Conservation (phyloP, 495 filamentous ascomycete genomes). For the Lophiotrema nucula region DNA sequence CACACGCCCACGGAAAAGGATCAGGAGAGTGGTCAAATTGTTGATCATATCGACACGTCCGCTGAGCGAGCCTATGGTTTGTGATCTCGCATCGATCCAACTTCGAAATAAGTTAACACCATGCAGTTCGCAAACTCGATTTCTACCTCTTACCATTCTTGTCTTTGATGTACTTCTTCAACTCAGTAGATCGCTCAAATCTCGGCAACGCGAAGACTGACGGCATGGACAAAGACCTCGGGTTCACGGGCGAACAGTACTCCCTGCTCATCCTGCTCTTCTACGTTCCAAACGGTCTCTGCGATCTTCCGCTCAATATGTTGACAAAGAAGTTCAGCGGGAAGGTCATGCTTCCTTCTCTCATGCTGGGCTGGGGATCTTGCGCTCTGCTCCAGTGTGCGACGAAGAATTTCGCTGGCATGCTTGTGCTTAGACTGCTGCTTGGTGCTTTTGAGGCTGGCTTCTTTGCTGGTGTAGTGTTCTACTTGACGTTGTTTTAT, state of each 20-base stretch:
- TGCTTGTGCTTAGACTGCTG: constrained; percentile 1
- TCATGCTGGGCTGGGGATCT: constrained; percentile 18
- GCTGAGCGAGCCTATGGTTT: constrained; percentile 12
- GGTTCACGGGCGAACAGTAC: constrained; percentile 36
- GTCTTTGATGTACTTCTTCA: constrained; percentile 45
- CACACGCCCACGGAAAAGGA: neutral
- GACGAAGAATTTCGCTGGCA: constrained; percentile 11
- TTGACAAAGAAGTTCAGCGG: constrained; percentile 25
- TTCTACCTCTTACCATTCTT: constrained; percentile 41
- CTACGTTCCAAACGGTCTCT: constrained; percentile 34
- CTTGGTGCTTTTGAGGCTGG: constrained; percentile 29
- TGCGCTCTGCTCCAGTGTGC: constrained; percentile 14
- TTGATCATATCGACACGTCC: neutral
- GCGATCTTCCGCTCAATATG: constrained; percentile 25
- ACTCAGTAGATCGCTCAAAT: constrained; percentile 47
- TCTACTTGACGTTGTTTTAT: constrained; percentile 48
- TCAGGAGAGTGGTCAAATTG: neutral
- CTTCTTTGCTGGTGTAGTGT: constrained; percentile 36
- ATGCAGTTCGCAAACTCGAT: constrained; percentile 42
- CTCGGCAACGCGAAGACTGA: constrained; percentile 47
- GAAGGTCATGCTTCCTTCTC: constrained; percentile 31
- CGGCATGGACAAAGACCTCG: constrained; percentile 38
- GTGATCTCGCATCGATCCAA: neutral
- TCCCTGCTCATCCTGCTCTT: constrained; percentile 37
- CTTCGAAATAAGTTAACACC: neutral